These are phyloP conservation scores for Epichloe bromicola DNA, from an alignment of 2,329 filamentous ascomycete species.

Conservation along the genomic window DNA sequence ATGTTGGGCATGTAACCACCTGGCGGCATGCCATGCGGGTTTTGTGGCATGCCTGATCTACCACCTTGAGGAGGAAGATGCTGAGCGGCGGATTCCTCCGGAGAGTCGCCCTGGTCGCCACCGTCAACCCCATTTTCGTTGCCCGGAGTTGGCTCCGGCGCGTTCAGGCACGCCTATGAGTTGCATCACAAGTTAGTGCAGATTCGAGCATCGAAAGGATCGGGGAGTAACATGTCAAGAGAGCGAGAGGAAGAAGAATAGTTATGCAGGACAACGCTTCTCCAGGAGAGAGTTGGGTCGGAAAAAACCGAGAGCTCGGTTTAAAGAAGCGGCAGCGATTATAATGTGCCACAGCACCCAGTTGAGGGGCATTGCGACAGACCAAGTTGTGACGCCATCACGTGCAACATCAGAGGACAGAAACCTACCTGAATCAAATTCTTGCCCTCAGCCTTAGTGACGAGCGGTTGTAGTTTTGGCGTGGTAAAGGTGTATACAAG, in stretches of 20 bases:
- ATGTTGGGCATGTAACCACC: slow-evolving; percentile 50
- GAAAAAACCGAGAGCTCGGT: no score
- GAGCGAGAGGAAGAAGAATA: background rate
- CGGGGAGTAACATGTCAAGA: no score
- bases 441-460: slow-evolving; percentile 98
- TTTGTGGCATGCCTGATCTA: slow-evolving; percentile 53
- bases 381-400: background rate
- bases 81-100: slow-evolving; percentile 71
- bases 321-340: background rate
- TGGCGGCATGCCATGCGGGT: slow-evolving; percentile 48
- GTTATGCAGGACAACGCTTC: background rate
- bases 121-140: slow-evolving; percentile 73
- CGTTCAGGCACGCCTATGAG: slow-evolving; percentile 84
- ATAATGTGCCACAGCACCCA: background rate
- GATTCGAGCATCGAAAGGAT: background rate
- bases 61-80: slow-evolving; percentile 53
- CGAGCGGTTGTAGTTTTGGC: slow-evolving; percentile 92
- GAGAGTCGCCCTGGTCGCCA: slow-evolving; percentile 68
- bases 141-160: slow-evolving; percentile 74
- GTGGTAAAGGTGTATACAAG: slow-evolving; percentile 98
- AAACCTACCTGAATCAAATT: slow-evolving; percentile 81
- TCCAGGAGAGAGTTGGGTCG: no score
- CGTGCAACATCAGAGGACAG: background rate
- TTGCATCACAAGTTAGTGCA: slow-evolving; percentile 1
- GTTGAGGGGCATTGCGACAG: background rate